Conservation (phyloP, 768 basidiomycete genomes). For the Pleurotus djamor region DNA sequence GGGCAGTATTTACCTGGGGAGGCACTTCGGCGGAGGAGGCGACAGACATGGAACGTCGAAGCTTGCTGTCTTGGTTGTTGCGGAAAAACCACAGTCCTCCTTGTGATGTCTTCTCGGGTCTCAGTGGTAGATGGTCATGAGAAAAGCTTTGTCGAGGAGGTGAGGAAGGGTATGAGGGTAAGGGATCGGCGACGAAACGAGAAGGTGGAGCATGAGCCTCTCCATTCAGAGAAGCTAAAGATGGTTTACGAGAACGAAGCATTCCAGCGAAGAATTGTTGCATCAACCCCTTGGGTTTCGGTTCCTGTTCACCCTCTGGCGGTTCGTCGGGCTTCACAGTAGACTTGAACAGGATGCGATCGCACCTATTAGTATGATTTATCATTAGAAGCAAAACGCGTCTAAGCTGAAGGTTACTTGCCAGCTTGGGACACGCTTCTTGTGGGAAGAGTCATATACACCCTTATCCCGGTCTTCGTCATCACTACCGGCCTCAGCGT, state of each 20-base stretch:
- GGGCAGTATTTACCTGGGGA: not conserved
- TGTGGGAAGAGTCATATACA: conserved; percentile 79
- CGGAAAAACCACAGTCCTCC: not conserved
- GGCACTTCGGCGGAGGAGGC: conserved; percentile 1
- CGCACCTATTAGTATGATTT: conserved; percentile 54
- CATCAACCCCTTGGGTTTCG: conserved; percentile 42
- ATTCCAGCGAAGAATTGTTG: conserved; percentile 49
- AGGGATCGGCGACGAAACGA: conserved; percentile 12
- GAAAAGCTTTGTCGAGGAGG: conserved; percentile 16
- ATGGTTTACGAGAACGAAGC: conserved; percentile 34
- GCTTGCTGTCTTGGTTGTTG: not conserved
- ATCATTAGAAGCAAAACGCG: not conserved
- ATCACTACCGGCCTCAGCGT: conserved; percentile 33
- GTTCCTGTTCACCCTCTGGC: conserved; percentile 28
- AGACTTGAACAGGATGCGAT: conserved; percentile 81
- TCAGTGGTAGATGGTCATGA: conserved; percentile 20
- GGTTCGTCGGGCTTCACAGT: conserved; percentile 49
- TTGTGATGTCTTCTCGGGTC: conserved; percentile 12
- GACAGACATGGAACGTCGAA: conserved; percentile 6
- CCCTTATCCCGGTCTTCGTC: conserved; percentile 42
- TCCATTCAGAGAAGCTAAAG: conserved; percentile 28
- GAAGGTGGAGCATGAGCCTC: conserved; percentile 12
- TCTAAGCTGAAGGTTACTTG: conserved; percentile 25
- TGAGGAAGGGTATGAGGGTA: conserved; percentile 15
- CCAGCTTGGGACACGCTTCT: conserved; percentile 86